Evolutionary conservation across 2,329 filamentous ascomycete species (phyloP).

Genomic region (Xenoacremonium recifei): DNA sequence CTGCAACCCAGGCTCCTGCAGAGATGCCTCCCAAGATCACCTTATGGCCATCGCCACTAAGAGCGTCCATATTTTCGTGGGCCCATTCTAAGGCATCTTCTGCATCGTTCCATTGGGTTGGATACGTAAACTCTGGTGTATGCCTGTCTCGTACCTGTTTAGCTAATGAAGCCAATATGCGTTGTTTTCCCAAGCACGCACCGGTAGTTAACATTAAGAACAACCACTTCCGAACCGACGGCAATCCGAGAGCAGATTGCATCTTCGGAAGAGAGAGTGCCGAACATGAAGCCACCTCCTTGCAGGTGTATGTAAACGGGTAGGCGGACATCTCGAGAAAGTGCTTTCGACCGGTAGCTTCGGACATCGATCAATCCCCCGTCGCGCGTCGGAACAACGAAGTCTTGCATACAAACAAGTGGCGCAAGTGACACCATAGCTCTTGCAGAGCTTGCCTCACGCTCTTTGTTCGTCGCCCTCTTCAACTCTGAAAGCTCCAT

Average conservation of each 20-base stretch:
- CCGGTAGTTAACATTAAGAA: conserved; percentile 58
- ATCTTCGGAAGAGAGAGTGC: conserved; percentile 52
- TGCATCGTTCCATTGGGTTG: conserved; percentile 50
- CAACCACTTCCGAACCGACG: conserved; percentile 37
- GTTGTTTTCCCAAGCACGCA: too few species aligned
- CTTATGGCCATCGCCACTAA: conserved; percentile 10
- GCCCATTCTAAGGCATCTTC: conserved; percentile 57
- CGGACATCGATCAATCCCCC: conserved; percentile 15
- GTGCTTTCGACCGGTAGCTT: conserved; percentile 16
- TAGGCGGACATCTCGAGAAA: conserved; percentile 32
- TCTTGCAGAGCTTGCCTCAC: conserved; percentile 7
- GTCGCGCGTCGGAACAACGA: conserved; percentile 19
- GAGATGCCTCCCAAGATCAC: conserved; percentile 50
- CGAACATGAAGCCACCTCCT: conserved; percentile 57
- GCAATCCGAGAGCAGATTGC: conserved; percentile 48
- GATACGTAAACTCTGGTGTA: conserved; percentile 52
- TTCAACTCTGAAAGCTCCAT: conserved; percentile 13
- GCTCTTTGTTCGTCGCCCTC: conserved; percentile 11
- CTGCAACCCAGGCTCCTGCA: conserved; percentile 44
- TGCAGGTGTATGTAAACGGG: conserved; percentile 54
- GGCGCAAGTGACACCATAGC: conserved; percentile 9
- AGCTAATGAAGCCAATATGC: too few species aligned
- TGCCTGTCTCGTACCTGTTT: too few species aligned
- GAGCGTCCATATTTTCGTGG: conserved; percentile 27
- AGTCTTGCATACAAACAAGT: conserved; percentile 34